Conservation (phyloP, 1,284 basidiomycete genomes). For the Sanghuangporus weigelae region DNA sequence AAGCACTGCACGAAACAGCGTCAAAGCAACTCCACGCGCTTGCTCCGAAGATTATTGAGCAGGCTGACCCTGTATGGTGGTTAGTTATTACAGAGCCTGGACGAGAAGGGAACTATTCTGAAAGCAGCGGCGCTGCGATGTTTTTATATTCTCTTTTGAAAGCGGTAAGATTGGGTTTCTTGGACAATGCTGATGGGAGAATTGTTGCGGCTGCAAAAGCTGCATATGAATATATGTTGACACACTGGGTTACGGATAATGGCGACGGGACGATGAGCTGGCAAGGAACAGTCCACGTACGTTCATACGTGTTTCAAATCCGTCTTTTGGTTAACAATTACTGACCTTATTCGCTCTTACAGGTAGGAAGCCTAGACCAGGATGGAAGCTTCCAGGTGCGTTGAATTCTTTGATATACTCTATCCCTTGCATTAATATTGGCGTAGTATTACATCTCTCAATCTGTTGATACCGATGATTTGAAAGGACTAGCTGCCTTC, state of each 20-base stretch:
- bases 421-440: not conserved
- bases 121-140: constrained; percentile 44
- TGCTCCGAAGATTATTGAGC: constrained; percentile 33
- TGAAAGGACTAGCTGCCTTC: constrained; percentile 44
- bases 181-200: constrained; percentile 31
- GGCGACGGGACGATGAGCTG: constrained; percentile 40
- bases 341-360: not conserved
- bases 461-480: constrained; percentile 35
- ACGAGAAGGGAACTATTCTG: constrained; percentile 41
- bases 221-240: constrained; percentile 38
- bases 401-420: constrained; percentile 8
- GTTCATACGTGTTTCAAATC: constrained; percentile 14
- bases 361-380: constrained; percentile 40
- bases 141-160: constrained; percentile 43
- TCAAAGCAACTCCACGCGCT: constrained; percentile 29
- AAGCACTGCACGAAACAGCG: constrained; percentile 29
- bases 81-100: constrained; percentile 44
- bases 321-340: not conserved
- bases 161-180: constrained; percentile 37
- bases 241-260: constrained; percentile 38
- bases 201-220: constrained; percentile 32
- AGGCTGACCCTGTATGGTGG: constrained; percentile 45
- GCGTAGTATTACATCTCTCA: constrained; percentile 39
- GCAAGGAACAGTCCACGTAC: constrained; percentile 38
- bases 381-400: constrained; percentile 38